Evolutionary conservation across 164 flowering plant genomes (phyloP).

Genomic region (Chloranthus sessilifolius): DNA sequence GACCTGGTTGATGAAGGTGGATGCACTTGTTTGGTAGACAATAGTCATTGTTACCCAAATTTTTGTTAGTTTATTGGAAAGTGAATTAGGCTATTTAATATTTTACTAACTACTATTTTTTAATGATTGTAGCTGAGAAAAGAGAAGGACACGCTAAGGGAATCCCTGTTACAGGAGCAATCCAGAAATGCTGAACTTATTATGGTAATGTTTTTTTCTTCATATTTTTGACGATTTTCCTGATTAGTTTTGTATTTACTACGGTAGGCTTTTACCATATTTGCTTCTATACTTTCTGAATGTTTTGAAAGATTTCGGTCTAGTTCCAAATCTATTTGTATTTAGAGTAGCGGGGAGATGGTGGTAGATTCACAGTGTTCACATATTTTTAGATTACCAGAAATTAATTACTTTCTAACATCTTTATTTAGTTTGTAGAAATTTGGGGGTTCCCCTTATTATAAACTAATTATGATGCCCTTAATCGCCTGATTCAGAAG

Average conservation of each 20-base stretch:
- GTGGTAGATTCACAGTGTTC: no score
- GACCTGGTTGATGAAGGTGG: background rate
- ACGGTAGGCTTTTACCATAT: background rate
- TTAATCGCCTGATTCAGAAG: no score
- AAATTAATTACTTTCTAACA: no score
- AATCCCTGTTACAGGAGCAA: constrained; percentile 32
- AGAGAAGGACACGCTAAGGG: constrained; percentile 61
- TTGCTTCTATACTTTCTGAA: background rate
- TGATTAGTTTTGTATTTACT: background rate
- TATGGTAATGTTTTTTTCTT: constrained; percentile 33
- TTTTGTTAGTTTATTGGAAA: background rate
- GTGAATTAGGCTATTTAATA: background rate
- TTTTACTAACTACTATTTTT: background rate
- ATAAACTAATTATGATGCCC: no score
- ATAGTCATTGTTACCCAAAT: no score
- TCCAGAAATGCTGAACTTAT: constrained; percentile 50
- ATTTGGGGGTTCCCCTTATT: no score
- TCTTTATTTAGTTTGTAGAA: no score
- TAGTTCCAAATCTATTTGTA: no score
- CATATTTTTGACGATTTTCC: background rate
- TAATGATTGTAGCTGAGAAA: constrained; percentile 40
- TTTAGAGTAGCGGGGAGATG: no score
- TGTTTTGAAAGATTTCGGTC: background rate
- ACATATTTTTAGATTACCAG: no score
- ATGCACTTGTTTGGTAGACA: background rate